Conservation (phyloP, 2,329 filamentous ascomycete species). For the Claviceps lovelessii region DNA sequence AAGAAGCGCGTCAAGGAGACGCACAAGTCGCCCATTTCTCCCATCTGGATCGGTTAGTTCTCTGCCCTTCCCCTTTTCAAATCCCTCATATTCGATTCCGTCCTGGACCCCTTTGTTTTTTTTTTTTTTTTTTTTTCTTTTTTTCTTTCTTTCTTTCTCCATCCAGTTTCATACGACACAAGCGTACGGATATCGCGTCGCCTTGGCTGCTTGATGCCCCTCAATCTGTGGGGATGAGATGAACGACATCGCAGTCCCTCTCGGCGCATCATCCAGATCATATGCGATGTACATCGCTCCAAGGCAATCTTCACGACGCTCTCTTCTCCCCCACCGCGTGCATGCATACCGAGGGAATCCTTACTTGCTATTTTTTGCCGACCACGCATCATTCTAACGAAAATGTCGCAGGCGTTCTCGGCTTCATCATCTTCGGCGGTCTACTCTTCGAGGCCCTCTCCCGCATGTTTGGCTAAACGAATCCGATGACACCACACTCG, state of each 20-base stretch:
- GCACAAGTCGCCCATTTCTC: conserved; percentile 46
- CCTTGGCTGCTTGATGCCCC: neutral
- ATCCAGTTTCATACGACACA: neutral
- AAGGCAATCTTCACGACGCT: no score
- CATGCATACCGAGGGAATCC: no score
- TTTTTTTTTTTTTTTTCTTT: neutral
- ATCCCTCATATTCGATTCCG: no score
- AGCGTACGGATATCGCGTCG: no score
- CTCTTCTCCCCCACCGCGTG: no score
- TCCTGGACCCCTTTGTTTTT: no score
- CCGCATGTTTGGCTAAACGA: conserved; percentile 31
- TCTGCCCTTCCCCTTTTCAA: neutral
- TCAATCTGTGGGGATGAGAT: no score
- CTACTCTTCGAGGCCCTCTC: conserved; percentile 43
- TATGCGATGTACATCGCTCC: no score
- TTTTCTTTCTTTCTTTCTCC: no score
- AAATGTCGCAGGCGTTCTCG: conserved; percentile 33
- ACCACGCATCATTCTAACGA: neutral
- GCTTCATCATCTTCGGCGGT: conserved; percentile 47
- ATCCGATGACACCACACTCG: neutral
- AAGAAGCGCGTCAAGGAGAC: conserved; percentile 45
- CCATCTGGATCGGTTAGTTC: conserved; percentile 48
- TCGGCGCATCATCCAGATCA: neutral
- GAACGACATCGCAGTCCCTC: neutral
- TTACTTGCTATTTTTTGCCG: no score